phyloP scores from a whole-genome alignment of 2,329 filamentous ascomycete species.

The Trichoderma koningiopsis region DNA sequence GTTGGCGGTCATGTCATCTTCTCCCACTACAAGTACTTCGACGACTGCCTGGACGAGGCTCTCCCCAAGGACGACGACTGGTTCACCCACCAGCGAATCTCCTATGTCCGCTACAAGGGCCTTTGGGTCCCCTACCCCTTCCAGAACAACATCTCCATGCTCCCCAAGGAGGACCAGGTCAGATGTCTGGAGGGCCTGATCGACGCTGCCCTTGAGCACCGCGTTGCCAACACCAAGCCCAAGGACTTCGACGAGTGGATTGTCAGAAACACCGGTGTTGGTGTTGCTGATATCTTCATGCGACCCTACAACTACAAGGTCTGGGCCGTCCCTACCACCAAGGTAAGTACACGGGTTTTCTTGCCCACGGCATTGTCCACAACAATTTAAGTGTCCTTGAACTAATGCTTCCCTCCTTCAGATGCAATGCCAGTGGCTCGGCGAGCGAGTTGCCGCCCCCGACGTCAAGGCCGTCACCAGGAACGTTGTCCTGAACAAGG shows the following conservation, averaged over 20 bases:
- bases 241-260: constrained; percentile 99
- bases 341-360: constrained; percentile 59
- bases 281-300: constrained; percentile 96
- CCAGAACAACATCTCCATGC: constrained; percentile 99
- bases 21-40: constrained; percentile 99
- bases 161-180: constrained; percentile 96
- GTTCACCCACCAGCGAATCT: constrained; percentile 98
- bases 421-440: constrained; percentile 99
- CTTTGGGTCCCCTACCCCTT: constrained; percentile 99
- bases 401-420: constrained; percentile 41
- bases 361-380: background rate
- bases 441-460: constrained; percentile 95
- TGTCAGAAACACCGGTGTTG: constrained; percentile 83
- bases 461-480: constrained; percentile 91
- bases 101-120: constrained; percentile 95
- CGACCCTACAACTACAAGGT: constrained; percentile 99
- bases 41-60: constrained; percentile 97
- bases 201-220: constrained; percentile 84
- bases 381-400: background rate
- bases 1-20: constrained; percentile 98
- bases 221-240: constrained; percentile 87
- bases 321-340: constrained; percentile 96
- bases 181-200: constrained; percentile 94
- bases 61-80: constrained; percentile 92
- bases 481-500: constrained; percentile 95